Conservation (phyloP, 1,284 basidiomycete species). For the Neolentinus lepideus region DNA sequence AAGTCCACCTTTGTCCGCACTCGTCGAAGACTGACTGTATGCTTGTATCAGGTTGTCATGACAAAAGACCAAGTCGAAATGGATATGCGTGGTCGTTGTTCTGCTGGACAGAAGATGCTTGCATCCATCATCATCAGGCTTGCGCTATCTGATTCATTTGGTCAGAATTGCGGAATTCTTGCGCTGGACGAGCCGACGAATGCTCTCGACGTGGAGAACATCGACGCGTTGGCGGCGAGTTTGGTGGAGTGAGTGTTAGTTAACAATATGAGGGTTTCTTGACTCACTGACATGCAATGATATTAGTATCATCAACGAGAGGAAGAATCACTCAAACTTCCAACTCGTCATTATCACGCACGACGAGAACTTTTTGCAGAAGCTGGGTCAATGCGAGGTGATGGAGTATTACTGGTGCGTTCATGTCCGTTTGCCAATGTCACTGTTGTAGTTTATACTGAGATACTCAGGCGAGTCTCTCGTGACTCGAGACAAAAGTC, state of each 20-base stretch:
- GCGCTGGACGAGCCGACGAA: conserved; percentile 99
- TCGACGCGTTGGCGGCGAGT: conserved; percentile 87
- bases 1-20: conserved; percentile 18
- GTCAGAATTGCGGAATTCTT: conserved; percentile 95
- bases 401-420: conserved; percentile 89
- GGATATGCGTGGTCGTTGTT: conserved; percentile 99
- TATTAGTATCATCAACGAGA: conserved; percentile 84
- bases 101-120: conserved; percentile 97
- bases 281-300: conserved; percentile 2
- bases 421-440: neutral
- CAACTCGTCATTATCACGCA: conserved; percentile 98
- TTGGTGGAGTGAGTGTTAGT: conserved; percentile 77
- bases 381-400: conserved; percentile 79
- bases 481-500: conserved; percentile 66
- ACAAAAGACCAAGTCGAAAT: conserved; percentile 98
- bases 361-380: conserved; percentile 84
- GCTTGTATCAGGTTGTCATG: conserved; percentile 79
- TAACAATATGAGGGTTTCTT: neutral
- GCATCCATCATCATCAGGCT: conserved; percentile 99
- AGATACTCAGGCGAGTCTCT: conserved; percentile 41
- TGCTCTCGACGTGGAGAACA: conserved; percentile 94
- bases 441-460: conserved; percentile 4
- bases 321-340: conserved; percentile 86
- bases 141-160: conserved; percentile 96
- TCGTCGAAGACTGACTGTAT: conserved; percentile 16